Conservation (phyloP, 2,329 filamentous ascomycete species). For the Corniculantispora saksenae region DNA sequence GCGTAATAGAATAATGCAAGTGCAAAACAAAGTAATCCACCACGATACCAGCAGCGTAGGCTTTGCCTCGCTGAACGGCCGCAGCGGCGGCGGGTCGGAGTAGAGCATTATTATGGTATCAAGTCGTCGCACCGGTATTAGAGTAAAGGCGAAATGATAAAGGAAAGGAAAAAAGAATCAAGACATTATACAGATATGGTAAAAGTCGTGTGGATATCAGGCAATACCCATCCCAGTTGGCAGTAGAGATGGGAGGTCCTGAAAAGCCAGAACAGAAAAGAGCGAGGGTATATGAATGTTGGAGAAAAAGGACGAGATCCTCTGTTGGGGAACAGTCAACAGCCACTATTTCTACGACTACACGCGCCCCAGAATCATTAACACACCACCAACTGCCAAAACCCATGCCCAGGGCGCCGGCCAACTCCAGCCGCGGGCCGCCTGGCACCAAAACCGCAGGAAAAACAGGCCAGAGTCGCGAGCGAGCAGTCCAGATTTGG, state of each 20-base stretch:
- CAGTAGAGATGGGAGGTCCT: neutral
- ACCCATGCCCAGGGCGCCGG: neutral
- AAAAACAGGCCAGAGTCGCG: neutral
- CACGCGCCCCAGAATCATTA: neutral
- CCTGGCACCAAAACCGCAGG: neutral
- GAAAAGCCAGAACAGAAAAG: neutral
- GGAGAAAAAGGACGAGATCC: too few species aligned
- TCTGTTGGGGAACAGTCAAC: neutral
- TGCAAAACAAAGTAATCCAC: slow-evolving; percentile 84
- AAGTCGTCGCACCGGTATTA: neutral
- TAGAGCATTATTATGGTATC: slow-evolving; percentile 40
- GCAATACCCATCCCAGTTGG: neutral
- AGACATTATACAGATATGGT: slow-evolving; percentile 1
- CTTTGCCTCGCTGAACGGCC: slow-evolving; percentile 60
- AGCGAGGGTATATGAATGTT: neutral
- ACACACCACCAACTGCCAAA: neutral
- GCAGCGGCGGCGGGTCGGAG: slow-evolving; percentile 48
- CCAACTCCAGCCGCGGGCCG: neutral
- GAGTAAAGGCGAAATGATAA: neutral
- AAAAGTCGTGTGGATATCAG: neutral
- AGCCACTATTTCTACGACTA: neutral
- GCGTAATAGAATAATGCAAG: slow-evolving; percentile 76
- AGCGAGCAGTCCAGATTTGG: neutral
- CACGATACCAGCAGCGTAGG: slow-evolving; percentile 87
- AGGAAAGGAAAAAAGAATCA: neutral